Conservation (phyloP, 2,329 filamentous ascomycete species). For the Diaporthe vaccinii region DNA sequence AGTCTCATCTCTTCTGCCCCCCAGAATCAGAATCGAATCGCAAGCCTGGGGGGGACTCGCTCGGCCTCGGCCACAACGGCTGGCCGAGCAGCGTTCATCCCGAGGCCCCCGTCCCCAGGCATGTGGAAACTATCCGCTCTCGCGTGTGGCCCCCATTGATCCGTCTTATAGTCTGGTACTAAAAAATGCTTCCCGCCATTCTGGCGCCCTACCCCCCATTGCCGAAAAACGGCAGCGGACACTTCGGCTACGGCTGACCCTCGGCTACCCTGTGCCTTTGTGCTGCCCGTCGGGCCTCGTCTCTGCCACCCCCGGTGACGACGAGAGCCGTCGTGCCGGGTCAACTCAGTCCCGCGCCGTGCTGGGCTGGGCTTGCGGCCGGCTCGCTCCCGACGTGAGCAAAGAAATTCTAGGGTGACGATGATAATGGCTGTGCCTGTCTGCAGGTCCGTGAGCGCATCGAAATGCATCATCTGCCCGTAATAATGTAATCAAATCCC, state of each 20-base stretch:
- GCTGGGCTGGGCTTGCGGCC: background rate
- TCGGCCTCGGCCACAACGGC: constrained; percentile 27
- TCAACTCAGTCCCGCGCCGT: constrained; percentile 1
- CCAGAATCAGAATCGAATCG: background rate
- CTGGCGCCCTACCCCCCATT: background rate
- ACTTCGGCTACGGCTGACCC: constrained; percentile 23
- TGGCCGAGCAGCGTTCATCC: constrained; percentile 21
- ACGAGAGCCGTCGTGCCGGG: background rate
- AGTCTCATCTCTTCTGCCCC: background rate
- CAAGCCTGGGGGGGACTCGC: background rate
- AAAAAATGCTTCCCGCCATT: background rate
- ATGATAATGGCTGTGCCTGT: background rate
- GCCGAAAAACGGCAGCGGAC: background rate
- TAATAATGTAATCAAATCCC: background rate
- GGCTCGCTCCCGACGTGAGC: background rate
- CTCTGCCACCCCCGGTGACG: background rate
- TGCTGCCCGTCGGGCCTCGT: background rate
- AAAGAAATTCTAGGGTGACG: background rate
- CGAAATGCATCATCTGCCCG: background rate
- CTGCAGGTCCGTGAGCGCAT: background rate
- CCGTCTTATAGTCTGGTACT: background rate
- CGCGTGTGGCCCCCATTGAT: background rate
- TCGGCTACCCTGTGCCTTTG: background rate
- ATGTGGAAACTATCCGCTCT: background rate
- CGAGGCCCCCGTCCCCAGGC: constrained; percentile 4